Conservation (phyloP, 1,139 yeast genomes). For the Candida tunisiensis region DNA sequence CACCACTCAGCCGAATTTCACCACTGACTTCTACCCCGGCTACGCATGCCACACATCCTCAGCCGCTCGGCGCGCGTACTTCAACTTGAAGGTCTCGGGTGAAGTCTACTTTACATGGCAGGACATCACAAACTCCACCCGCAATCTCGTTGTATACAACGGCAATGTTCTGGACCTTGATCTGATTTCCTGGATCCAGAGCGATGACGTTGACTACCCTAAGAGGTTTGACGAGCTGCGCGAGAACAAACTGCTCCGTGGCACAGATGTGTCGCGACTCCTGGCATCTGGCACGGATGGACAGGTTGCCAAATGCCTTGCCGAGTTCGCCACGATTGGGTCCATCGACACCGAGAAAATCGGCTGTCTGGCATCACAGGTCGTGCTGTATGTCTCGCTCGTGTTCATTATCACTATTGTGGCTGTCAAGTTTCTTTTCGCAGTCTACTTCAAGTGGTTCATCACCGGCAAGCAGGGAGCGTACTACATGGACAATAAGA, state of each 20-base stretch:
- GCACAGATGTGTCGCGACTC: constrained; percentile 68
- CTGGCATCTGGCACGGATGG: constrained; percentile 56
- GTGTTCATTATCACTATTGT: constrained; percentile 76
- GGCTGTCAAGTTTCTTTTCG: constrained; percentile 57
- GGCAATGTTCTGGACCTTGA: constrained; percentile 78
- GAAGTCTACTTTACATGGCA: constrained; percentile 88
- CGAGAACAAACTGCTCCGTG: constrained; percentile 37
- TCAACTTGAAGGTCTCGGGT: constrained; percentile 40
- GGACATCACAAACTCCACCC: constrained; percentile 49
- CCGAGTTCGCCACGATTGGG: constrained; percentile 84
- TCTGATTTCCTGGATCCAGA: constrained; percentile 55
- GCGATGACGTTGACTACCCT: constrained; percentile 58
- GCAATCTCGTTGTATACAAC: constrained; percentile 72
- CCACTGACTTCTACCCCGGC: constrained; percentile 46
- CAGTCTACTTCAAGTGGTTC: constrained; percentile 80
- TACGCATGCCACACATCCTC: constrained; percentile 84
- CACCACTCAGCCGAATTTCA: constrained; percentile 36
- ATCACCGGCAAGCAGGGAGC: constrained; percentile 74
- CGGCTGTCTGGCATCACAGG: constrained; percentile 88
- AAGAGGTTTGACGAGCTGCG: constrained; percentile 45
- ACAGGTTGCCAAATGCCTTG: constrained; percentile 60
- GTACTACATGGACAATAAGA: constrained; percentile 35
- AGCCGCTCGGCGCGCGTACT: constrained; percentile 51
- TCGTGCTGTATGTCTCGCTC: constrained; percentile 66
- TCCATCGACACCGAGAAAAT: constrained; percentile 75